These are phyloP conservation scores for Metschnikowia arizonensis DNA, from an alignment of 805 yeast species.

Conservation along the genomic window DNA sequence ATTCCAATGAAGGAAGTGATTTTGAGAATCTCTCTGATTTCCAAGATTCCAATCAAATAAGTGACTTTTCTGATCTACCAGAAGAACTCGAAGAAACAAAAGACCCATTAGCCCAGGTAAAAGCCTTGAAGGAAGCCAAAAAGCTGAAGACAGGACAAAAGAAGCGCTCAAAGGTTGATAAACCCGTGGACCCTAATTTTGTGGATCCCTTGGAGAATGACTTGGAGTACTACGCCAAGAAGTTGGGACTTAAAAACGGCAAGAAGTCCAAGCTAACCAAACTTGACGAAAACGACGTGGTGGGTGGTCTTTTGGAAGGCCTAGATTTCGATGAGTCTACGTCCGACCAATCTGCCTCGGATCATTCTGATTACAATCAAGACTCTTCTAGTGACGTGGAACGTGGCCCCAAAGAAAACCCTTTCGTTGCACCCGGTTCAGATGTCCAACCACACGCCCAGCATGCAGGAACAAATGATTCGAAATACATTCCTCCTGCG, in stretches of 20 bases:
- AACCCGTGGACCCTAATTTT: slow-evolving; percentile 16
- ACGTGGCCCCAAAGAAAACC: slow-evolving; percentile 50
- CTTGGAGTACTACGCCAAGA: slow-evolving; percentile 76
- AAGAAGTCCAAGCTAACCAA: slow-evolving; percentile 44
- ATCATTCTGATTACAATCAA: slow-evolving; percentile 8
- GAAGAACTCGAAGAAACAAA: slow-evolving; percentile 15
- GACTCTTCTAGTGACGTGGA: slow-evolving; percentile 19
- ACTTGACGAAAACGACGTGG: slow-evolving; percentile 63
- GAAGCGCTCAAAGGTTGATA: slow-evolving; percentile 7
- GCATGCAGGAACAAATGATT: not conserved
- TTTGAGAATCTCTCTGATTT: not conserved
- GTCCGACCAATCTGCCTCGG: slow-evolving; percentile 21
- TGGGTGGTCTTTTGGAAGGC: slow-evolving; percentile 82
- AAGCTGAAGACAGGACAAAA: not conserved
- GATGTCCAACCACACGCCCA: slow-evolving; percentile 9
- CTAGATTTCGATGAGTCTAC: slow-evolving; percentile 46
- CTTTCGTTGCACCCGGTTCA: slow-evolving; percentile 20
- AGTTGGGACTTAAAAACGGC: slow-evolving; percentile 63
- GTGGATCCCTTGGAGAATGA: slow-evolving; percentile 52
- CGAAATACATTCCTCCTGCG: slow-evolving; percentile 82
- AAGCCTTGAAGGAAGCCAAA: slow-evolving; percentile 15
- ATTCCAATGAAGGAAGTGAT: slow-evolving; percentile 14
- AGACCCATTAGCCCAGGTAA: slow-evolving; percentile 27
- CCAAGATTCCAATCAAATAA: slow-evolving; percentile 13
- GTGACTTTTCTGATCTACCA: slow-evolving; percentile 8